Evolutionary conservation across 2,329 filamentous ascomycete genomes (phyloP).

Genomic region (Penicillium nordicum): DNA sequence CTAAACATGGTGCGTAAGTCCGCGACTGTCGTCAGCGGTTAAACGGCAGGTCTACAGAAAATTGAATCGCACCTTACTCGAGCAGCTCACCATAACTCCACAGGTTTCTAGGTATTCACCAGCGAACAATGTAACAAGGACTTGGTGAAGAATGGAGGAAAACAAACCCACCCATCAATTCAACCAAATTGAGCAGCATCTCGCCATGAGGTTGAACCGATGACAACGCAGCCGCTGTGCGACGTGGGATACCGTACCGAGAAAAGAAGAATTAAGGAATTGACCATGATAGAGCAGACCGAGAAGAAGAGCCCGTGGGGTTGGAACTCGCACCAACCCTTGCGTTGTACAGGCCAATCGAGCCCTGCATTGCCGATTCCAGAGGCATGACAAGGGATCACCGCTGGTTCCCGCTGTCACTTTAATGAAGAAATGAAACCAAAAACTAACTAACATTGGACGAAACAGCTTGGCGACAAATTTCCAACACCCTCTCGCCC

Average conservation of each 20-base stretch:
- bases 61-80: not conserved
- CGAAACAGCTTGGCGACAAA: not conserved
- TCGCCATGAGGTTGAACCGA: not conserved
- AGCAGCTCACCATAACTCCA: not conserved
- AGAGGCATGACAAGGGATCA: conserved; percentile 16
- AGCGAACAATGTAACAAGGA: not conserved
- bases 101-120: not conserved
- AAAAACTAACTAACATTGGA: conserved; percentile 1
- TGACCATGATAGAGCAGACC: not conserved
- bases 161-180: not conserved
- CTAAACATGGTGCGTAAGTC: not conserved
- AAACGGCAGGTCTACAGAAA: conserved; percentile 15
- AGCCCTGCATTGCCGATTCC: conserved; percentile 13
- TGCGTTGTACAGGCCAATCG: conserved; percentile 1
- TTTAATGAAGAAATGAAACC: conserved; percentile 7
- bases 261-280: not conserved
- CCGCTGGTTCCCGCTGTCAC: conserved; percentile 22
- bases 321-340: conserved; percentile 11
- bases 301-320: not conserved
- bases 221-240: not conserved
- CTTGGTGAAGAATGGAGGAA: not conserved
- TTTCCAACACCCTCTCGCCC: conserved; percentile 6
- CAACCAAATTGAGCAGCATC: not conserved
- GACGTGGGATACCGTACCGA: not conserved
- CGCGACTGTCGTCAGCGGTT: conserved; percentile 8